phyloP scores from a whole-genome alignment of 2,329 filamentous ascomycete species.

The Fusarium sp. region DNA sequence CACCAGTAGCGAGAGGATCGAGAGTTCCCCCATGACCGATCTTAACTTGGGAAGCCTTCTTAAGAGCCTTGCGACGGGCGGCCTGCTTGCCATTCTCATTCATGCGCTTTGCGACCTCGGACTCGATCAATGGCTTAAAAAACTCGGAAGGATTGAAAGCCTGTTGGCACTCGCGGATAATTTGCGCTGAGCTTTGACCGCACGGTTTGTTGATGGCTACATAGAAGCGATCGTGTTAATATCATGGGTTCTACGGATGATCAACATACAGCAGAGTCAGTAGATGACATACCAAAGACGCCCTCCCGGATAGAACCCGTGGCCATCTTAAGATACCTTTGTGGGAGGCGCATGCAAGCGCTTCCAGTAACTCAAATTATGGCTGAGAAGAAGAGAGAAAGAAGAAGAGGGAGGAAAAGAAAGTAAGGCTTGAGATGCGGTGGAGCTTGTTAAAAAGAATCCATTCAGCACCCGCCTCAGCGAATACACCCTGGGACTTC shows the following conservation, averaged over 20 bases:
- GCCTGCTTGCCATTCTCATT: slow-evolving; percentile 70
- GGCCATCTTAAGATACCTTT: slow-evolving; percentile 63
- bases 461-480: slow-evolving; percentile 26
- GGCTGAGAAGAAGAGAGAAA: slow-evolving; percentile 14
- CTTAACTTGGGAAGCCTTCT: slow-evolving; percentile 79
- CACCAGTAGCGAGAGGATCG: slow-evolving; percentile 92
- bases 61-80: slow-evolving; percentile 67
- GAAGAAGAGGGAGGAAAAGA: slow-evolving; percentile 19
- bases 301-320: slow-evolving; percentile 66
- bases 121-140: slow-evolving; percentile 82
- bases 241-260: neutral
- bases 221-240: slow-evolving; percentile 25
- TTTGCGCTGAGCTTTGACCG: slow-evolving; percentile 87
- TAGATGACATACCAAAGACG: slow-evolving; percentile 64
- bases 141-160: slow-evolving; percentile 84
- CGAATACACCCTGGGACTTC: slow-evolving; percentile 11
- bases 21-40: slow-evolving; percentile 96
- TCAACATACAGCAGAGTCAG: slow-evolving; percentile 6
- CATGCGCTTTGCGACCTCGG: slow-evolving; percentile 67
- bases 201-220: slow-evolving; percentile 93
- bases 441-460: slow-evolving; percentile 36
- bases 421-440: slow-evolving; percentile 15
- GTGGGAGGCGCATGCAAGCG: slow-evolving; percentile 50
- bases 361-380: slow-evolving; percentile 17
- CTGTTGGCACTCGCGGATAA: slow-evolving; percentile 87